Evolutionary conservation across 2,329 filamentous ascomycete species (phyloP).

Genomic region (Coniochaeta sp.): DNA sequence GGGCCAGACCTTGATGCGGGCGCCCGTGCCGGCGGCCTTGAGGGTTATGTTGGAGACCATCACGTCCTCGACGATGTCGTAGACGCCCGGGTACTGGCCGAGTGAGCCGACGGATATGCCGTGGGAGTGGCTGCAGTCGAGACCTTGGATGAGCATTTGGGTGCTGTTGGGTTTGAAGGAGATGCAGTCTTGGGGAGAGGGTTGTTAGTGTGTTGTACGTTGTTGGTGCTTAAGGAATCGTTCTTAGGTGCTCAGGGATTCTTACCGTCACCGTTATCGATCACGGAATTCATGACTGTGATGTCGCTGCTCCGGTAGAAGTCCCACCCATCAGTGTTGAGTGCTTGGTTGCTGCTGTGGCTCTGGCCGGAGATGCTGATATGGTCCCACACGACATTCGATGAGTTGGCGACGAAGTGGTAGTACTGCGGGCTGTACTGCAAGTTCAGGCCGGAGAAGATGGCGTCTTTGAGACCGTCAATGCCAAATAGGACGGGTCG

Average conservation of each 20-base stretch:
- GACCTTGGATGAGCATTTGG: conserved; percentile 44
- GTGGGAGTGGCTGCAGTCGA: conserved; percentile 37
- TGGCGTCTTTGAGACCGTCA: conserved; percentile 47
- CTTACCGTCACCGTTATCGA: conserved; percentile 51
- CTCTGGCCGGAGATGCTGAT: conserved; percentile 52
- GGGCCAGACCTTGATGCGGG: conserved; percentile 54
- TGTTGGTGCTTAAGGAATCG: no score
- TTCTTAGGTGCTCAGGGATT: no score
- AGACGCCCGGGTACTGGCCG: conserved; percentile 48
- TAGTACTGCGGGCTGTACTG: conserved; percentile 51
- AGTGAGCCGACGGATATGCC: conserved; percentile 56
- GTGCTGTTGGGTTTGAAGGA: conserved; percentile 57
- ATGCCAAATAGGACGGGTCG: conserved; percentile 54
- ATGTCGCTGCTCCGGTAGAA: conserved; percentile 51
- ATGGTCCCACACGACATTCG: conserved; percentile 51
- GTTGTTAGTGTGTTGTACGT: no score
- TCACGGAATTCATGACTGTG: conserved; percentile 54
- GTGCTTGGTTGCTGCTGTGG: conserved; percentile 41
- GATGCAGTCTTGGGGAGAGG: conserved; percentile 44
- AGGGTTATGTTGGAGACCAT: conserved; percentile 37
- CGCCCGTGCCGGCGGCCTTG: conserved; percentile 35
- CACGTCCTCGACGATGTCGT: conserved; percentile 53
- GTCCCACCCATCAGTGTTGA: conserved; percentile 60
- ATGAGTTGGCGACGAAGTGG: conserved; percentile 54
- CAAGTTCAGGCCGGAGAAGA: conserved; percentile 49